Base-by-base conservation (phyloP, 2,329 filamentous ascomycete species). In the Capronia americana region DNA sequence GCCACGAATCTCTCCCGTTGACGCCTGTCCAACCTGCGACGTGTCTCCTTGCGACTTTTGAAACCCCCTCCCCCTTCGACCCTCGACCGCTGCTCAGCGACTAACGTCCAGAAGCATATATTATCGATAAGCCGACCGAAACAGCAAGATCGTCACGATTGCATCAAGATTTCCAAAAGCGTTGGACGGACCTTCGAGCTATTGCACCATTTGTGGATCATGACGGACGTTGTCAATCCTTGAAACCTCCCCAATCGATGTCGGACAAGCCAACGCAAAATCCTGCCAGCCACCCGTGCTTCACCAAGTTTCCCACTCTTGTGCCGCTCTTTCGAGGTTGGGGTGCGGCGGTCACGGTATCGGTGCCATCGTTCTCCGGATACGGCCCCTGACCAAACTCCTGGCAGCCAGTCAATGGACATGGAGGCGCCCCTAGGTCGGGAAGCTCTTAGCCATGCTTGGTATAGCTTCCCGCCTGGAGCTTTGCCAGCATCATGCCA, bases 181-280 rank as follows among this genome's bases (percentile, higher is more conserved):
- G 60, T 4, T 7, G 24, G 53, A 20, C 23, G 28, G 59, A 12
- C 38, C 54, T 38, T 41, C 38, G 56, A 24, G 50, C 57, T 26
- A 23, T 55, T 34, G 54, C 28, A 64, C 61, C 57, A 65, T 34
- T 61, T 51, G 67, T 69, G 67, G 64, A 57, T 54, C 67, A 57
- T 50, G 34, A 54, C 34, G 53, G 32, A 48, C 61, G 63, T 44
- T 66, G 66, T 60, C 57, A 32, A 61, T 55, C 56, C 54, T 66
- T 68, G 65, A 66, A 70, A 70, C 65, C 65, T 66, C 65, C 68
- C 68, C 68, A 70, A 70, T 70, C 65, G 68, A 62, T 57, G 64
- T 12, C 34, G 26, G 44, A 24, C 50, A 24, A 46, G 26, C 34
- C 34, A 14, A 38, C 46, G 34, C 26, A 41, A 53, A 64, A 65